phyloP scores from a whole-genome alignment of 1,284 basidiomycete species.

The Ustilago shanxiensis region DNA sequence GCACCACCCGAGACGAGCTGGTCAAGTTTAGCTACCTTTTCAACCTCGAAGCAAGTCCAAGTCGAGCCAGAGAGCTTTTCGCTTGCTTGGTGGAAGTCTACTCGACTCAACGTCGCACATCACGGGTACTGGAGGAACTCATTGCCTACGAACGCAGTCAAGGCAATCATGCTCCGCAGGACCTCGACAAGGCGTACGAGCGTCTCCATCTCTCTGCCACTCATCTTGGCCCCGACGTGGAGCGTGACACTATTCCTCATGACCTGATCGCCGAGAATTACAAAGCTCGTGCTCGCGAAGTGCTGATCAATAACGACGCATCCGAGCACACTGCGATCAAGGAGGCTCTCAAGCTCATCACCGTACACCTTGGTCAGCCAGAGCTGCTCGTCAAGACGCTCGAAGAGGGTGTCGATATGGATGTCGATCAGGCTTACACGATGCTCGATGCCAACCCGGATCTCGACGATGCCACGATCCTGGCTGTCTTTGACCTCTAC shows the following conservation, averaged over 20 bases:
- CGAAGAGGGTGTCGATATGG: conserved; percentile 71
- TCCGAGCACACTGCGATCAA: conserved; percentile 42
- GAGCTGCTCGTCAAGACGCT: conserved; percentile 27
- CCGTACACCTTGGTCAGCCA: conserved; percentile 25
- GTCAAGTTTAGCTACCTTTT: conserved; percentile 51
- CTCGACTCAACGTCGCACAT: conserved; percentile 31
- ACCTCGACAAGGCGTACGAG: conserved; percentile 49
- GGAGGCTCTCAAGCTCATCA: conserved; percentile 44
- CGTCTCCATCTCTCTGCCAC: conserved; percentile 28
- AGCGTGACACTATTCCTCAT: conserved; percentile 32
- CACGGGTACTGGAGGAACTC: conserved; percentile 42
- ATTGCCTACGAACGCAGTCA: conserved; percentile 44
- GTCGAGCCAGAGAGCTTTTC: conserved; percentile 27
- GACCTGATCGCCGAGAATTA: conserved; percentile 46
- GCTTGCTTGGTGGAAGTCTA: conserved; percentile 34
- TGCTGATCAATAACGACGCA: conserved; percentile 35
- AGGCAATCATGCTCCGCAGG: conserved; percentile 29
- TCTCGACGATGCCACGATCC: conserved; percentile 81
- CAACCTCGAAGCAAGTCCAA: conserved; percentile 34
- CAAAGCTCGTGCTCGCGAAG: conserved; percentile 39
- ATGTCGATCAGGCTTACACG: conserved; percentile 79
- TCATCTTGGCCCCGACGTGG: conserved; percentile 37
- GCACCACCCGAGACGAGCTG: conserved; percentile 38
- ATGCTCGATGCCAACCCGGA: conserved; percentile 79
- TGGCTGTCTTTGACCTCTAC: conserved; percentile 81